Conservation (phyloP, 2,329 filamentous ascomycete genomes). For the Dothidotthia symphoricarpi region DNA sequence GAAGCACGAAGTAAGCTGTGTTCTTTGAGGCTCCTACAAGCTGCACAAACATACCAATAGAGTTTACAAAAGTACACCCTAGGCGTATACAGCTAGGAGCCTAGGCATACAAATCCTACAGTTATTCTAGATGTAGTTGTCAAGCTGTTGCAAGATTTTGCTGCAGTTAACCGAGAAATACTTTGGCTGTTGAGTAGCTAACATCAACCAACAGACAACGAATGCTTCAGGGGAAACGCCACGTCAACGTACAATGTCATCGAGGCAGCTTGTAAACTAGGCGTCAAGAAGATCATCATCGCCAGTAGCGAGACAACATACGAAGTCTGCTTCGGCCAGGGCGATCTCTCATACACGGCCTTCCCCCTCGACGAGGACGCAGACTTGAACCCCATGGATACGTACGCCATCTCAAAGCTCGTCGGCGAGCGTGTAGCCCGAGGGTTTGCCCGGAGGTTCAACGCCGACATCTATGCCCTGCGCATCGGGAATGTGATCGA, state of each 20-base stretch:
- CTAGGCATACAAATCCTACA: too few species aligned
- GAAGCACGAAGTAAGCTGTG: too few species aligned
- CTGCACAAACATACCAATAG: too few species aligned
- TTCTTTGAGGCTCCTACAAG: too few species aligned
- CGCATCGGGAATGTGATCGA: constrained; percentile 62
- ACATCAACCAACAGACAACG: constrained; percentile 55
- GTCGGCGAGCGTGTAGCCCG: constrained; percentile 58
- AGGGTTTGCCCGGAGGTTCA: constrained; percentile 57
- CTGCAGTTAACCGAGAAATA: too few species aligned
- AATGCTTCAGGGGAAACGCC: constrained; percentile 58
- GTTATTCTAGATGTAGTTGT: too few species aligned
- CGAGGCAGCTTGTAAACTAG: constrained; percentile 61
- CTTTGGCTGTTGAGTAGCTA: too few species aligned
- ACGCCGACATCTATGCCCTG: constrained; percentile 59
- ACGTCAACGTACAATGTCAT: constrained; percentile 61
- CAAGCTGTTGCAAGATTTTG: too few species aligned
- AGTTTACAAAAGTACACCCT: too few species aligned
- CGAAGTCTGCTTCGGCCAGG: constrained; percentile 61
- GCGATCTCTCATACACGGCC: constrained; percentile 55
- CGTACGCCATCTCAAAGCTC: constrained; percentile 61
- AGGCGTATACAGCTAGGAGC: too few species aligned
- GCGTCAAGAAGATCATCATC: constrained; percentile 62
- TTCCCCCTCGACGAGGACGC: constrained; percentile 61
- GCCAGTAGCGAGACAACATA: constrained; percentile 61
- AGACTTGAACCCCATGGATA: constrained; percentile 61